A percentile compares a stretch with the other conserved stretches of the same genome.
These are phyloP conservation scores for Thoreauomyces humboldtii DNA, from an alignment of 192 early-diverging fungal species.

Conservation along the genomic window DNA sequence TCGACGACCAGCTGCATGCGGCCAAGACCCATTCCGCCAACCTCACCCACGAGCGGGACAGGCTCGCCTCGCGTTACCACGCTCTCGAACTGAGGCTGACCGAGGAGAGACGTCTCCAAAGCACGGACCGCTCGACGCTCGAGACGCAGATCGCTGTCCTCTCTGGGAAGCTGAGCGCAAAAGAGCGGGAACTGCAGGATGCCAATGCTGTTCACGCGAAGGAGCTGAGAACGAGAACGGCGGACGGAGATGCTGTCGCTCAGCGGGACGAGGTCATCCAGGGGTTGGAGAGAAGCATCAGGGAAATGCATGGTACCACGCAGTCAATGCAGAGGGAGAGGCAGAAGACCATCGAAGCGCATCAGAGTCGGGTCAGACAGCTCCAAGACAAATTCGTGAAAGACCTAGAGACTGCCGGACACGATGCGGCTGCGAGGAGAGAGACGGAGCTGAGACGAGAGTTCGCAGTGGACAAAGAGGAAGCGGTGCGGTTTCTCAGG, in stretches of 20 bases:
- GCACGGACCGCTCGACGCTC: neutral
- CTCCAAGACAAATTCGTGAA: constrained; percentile 49
- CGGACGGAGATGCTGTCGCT: too few relatives aligned
- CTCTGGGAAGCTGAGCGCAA: constrained; percentile 1
- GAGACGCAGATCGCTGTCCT: constrained; percentile 4
- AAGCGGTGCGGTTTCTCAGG: constrained; percentile 19
- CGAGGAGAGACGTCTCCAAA: neutral
- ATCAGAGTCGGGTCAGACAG: constrained; percentile 50
- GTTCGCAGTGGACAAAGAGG: constrained; percentile 25
- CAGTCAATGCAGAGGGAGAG: constrained; percentile 20
- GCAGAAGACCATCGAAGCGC: constrained; percentile 50
- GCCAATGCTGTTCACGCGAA: neutral
- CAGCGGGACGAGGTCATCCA: too few relatives aligned
- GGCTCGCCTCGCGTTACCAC: neutral
- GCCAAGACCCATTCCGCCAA: constrained; percentile 22
- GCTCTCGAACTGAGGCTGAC: constrained; percentile 11
- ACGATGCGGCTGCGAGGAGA: constrained; percentile 26
- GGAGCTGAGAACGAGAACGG: neutral
- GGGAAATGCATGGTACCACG: constrained; percentile 22
- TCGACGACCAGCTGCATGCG: constrained; percentile 29
- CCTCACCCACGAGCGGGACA: constrained; percentile 23
- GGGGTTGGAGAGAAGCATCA: constrained; percentile 21
- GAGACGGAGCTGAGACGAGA: constrained; percentile 22
- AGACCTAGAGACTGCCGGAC: constrained; percentile 29
- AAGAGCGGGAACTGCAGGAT: too few relatives aligned